Evolutionary conservation across 2,329 filamentous ascomycete genomes (phyloP), one percentile per base, ranked within the genome.

Genomic region (Epichloe typhina): DNA sequence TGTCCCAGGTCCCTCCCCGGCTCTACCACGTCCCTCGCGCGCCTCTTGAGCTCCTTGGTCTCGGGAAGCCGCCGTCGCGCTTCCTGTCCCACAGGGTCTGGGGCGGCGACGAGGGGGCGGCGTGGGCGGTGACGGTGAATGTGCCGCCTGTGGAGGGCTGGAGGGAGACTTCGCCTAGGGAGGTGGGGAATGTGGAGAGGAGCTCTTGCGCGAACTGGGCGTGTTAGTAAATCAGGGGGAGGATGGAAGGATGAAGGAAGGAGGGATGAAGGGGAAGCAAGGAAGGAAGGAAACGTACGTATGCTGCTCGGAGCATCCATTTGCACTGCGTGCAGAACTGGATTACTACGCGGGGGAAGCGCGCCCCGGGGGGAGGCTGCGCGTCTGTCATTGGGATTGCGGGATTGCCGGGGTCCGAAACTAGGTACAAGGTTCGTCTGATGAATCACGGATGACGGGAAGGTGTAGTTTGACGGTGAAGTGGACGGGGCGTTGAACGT

Each of bases 241-340:
- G 35, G 13, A 2, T 3, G 19, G 19, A 21, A 21, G 19, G 19
- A 21, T 3, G 21, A 21, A 4, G 21, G 21, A 21, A 21, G 3
- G 21, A 4, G 4, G 21, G 21, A 21, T 2, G 6, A 36, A 13
- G 13, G 13, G 23, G 23, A 26, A 26, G 36, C 1, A 37, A 12
- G 12, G 15, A 7, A 3, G 23, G 23, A 33, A 41, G 46, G 54
- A 23, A 48, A 31, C 77, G 58, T 77, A 91, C 88, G 67, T 93
- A 95, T 58, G 88, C 86, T 37, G 88, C 88, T 53, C 88, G 73
- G 11, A 94, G 71, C 79, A 93, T 87, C 88, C 89, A 95, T 70
- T 87, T 86, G 69, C 89, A 96, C 69, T 95, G 88, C 0, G 88
- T 95, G 71, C 90, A 96, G 70, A 87, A 96, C 58, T 84, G 80